phyloP scores from a whole-genome alignment of 306 rosid genomes.

The Cucurbita argyrosperma region DNA sequence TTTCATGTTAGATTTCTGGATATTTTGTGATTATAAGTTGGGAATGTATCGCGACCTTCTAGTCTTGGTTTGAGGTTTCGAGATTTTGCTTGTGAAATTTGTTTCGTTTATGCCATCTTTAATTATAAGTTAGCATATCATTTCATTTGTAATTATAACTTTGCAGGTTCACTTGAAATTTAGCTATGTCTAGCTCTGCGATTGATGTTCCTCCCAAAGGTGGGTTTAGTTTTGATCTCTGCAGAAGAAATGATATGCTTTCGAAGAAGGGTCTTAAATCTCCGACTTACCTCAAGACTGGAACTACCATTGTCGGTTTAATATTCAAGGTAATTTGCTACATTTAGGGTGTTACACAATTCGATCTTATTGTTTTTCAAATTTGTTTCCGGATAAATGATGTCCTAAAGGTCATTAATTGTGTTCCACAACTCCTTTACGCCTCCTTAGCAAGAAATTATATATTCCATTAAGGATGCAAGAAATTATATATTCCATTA shows the following conservation, averaged over 20 bases:
- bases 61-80: not conserved
- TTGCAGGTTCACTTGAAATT: constrained; percentile 15
- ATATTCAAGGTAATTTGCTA: constrained; percentile 41
- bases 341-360: not conserved
- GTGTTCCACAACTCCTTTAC: not conserved
- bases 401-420: not conserved
- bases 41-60: not conserved
- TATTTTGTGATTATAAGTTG: not conserved
- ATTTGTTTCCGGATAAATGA: not conserved
- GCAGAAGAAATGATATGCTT: constrained; percentile 82
- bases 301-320: constrained; percentile 84
- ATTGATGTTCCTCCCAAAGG: constrained; percentile 71
- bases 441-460: too few relatives aligned
- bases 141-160: not conserved
- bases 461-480: too few relatives aligned
- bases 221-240: constrained; percentile 80
- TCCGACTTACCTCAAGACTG: constrained; percentile 63
- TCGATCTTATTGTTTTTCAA: not conserved
- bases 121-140: not conserved
- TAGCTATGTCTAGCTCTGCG: constrained; percentile 31
- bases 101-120: not conserved
- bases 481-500: too few relatives aligned
- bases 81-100: not conserved
- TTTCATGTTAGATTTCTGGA: not conserved
- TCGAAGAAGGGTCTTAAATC: constrained; percentile 43